A percentile compares a stretch with the other conserved stretches of the same genome.
Conservation (phyloP, 2,329 filamentous ascomycete species). For the Drechslerella stenobrocha region DNA sequence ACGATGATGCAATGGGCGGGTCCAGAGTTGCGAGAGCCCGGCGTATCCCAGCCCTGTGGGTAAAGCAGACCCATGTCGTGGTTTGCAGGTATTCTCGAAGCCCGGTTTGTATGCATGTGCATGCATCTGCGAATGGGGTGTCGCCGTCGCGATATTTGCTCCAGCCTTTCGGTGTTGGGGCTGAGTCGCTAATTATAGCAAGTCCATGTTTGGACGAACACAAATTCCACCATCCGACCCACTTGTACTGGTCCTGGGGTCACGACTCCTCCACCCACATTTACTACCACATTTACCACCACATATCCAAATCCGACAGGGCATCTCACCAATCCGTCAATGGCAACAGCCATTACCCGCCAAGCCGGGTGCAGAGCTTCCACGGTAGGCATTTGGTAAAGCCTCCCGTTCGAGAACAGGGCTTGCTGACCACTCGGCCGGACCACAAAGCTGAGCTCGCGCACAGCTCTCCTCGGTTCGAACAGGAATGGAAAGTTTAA, state of each 20-base stretch:
- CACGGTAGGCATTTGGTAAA: too few species aligned
- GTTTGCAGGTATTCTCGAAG: not conserved
- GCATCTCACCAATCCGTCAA: too few species aligned
- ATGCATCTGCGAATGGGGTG: not conserved
- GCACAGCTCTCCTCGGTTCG: constrained; percentile 3
- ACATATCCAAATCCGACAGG: too few species aligned
- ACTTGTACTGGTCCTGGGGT: not conserved
- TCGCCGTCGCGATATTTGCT: too few species aligned
- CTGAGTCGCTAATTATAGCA: constrained; percentile 8
- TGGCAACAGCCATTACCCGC: too few species aligned
- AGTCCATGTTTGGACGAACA: not conserved
- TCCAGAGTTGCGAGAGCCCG: not conserved
- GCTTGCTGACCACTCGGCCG: not conserved
- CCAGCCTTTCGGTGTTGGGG: not conserved
- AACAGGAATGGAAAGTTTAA: constrained; percentile 6
- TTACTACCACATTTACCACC: too few species aligned
- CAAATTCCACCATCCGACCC: constrained; percentile 1
- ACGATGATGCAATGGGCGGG: not conserved
- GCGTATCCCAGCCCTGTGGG: not conserved
- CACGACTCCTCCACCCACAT: too few species aligned
- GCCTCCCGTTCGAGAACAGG: too few species aligned
- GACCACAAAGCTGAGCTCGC: not conserved
- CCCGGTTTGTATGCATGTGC: not conserved
- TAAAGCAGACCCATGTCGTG: not conserved
- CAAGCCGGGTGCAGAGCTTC: too few species aligned